Percentiles rank a stretch among this genome's conserved stretches.
Evolutionary conservation across 2,329 filamentous ascomycete genomes (phyloP).

Genomic region (Diaporthe capsici): DNA sequence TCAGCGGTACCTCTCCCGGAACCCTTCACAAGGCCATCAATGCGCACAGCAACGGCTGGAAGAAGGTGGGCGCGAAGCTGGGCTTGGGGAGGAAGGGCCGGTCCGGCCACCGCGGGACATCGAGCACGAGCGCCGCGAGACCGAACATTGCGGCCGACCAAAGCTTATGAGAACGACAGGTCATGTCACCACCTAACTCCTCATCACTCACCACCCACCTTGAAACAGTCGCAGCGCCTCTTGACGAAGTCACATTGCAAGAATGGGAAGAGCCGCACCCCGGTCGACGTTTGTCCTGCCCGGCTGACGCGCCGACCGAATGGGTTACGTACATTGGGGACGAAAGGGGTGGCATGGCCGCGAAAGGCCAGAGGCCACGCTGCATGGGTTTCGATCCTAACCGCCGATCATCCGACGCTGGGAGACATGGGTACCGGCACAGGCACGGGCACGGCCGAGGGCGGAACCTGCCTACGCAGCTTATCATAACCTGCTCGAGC

Average conservation of each 20-base stretch:
- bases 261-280: slow-evolving; percentile 63
- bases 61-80: slow-evolving; percentile 74
- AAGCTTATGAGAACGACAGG: slow-evolving; percentile 70
- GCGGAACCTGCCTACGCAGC: slow-evolving; percentile 36
- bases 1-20: slow-evolving; percentile 64
- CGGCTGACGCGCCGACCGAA: slow-evolving; percentile 47
- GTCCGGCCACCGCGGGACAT: slow-evolving; percentile 58
- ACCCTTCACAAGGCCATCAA: slow-evolving; percentile 68
- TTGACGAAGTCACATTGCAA: slow-evolving; percentile 45
- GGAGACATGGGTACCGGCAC: slow-evolving; percentile 25
- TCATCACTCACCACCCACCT: slow-evolving; percentile 45
- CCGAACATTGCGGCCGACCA: slow-evolving; percentile 24
- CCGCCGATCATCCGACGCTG: slow-evolving; percentile 39
- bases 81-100: slow-evolving; percentile 69
- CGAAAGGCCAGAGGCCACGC: slow-evolving; percentile 54
- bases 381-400: slow-evolving; percentile 39
- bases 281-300: slow-evolving; percentile 57
- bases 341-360: slow-evolving; percentile 62
- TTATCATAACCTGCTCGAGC: slow-evolving; percentile 30
- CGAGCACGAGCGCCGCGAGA: slow-evolving; percentile 40
- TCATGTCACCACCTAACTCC: slow-evolving; percentile 64
- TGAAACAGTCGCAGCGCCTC: slow-evolving; percentile 43
- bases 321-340: slow-evolving; percentile 42
- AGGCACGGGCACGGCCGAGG: slow-evolving; percentile 38
- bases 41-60: slow-evolving; percentile 72